Evolutionary conservation across 176 grass and related monocot genomes (phyloP), one percentile per base, ranked within the genome.

Genomic region (Lolium rigidum): DNA sequence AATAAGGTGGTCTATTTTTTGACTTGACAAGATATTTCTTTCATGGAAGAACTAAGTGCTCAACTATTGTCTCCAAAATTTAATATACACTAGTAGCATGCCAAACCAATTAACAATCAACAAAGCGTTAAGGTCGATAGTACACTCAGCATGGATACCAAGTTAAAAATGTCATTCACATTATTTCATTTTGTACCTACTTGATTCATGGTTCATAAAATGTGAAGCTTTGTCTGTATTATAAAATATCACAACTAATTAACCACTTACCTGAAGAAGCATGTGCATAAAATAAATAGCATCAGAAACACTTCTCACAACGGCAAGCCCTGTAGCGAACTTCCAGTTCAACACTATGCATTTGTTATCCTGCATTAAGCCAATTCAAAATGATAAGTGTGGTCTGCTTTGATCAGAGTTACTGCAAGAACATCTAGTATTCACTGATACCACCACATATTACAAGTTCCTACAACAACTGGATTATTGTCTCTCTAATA

Each of bases 281-380:
- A 98, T 98, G 79, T 98, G 96, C 9, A 95, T 62, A 44, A 95
- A 86, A 89, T 98, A 98, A 84, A 95, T 95, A 68, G 89, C 86
- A 94, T 98, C 96, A 77, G 96, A 95, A 47, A 98, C 59, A 77
- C 96, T 98, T 86, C 96, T 92, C 38, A 95, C 90, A 52, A 89
- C 88, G 12, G 96, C 90, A 86, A 98, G 89, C 9, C 57, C 90
- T 65, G 78, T 92, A 63, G 90, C 93, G 52, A 95, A 92, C 31
- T 80, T 57, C 96, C 93, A 88, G 86, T 95, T 91, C 20, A 98
- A 81, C 20, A 98, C 88, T 78, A 98, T 98, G 68, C 93, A 98
- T 72, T 95, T 98, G 15, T 92, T 68, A 75, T 70, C 47, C 96
- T 98, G 88, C 70, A 74, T 52, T 35, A 31, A 39, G 50, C 1